Conservation (phyloP, 2,329 filamentous ascomycete species). For the Phaeosphaeriaceae sp. region DNA sequence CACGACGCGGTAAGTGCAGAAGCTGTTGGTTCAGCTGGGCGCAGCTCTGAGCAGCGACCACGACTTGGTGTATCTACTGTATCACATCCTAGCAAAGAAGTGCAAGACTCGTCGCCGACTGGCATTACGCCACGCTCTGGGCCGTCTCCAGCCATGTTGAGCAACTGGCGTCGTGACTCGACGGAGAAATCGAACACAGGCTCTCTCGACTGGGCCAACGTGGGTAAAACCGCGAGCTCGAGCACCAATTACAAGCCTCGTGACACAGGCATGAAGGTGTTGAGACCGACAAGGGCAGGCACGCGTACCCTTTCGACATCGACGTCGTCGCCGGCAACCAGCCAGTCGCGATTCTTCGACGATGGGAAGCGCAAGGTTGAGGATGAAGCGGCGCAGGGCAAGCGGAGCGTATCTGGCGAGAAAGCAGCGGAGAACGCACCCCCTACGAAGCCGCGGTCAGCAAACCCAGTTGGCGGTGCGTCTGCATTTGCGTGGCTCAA, state of each 20-base stretch:
- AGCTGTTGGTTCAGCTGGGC: conserved; percentile 35
- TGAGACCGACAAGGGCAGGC: conserved; percentile 76
- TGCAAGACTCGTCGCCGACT: conserved; percentile 22
- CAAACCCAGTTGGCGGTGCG: conserved; percentile 89
- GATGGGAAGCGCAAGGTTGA: conserved; percentile 52
- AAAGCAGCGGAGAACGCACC: conserved; percentile 49
- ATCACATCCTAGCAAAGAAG: conserved; percentile 30
- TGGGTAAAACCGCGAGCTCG: conserved; percentile 61
- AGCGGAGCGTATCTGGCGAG: conserved; percentile 34
- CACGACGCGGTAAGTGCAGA: conserved; percentile 31
- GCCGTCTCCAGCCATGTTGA: conserved; percentile 54
- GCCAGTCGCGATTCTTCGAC: conserved; percentile 58
- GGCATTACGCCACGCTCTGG: conserved; percentile 35
- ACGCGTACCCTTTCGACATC: conserved; percentile 56
- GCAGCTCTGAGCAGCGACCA: conserved; percentile 43
- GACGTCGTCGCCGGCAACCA: conserved; percentile 31
- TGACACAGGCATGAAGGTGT: conserved; percentile 84
- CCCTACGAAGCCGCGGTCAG: conserved; percentile 60
- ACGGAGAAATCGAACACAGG: conserved; percentile 36
- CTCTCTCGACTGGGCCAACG: conserved; percentile 62
- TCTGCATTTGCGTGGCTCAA: conserved; percentile 96
- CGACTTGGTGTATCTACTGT: conserved; percentile 24
- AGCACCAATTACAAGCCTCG: conserved; percentile 71
- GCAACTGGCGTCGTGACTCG: conserved; percentile 57
- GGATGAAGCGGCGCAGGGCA: conserved; percentile 31